Evolutionary conservation across 1,139 yeast genomes (phyloP).

Genomic region (Blastobotrys elegans): DNA sequence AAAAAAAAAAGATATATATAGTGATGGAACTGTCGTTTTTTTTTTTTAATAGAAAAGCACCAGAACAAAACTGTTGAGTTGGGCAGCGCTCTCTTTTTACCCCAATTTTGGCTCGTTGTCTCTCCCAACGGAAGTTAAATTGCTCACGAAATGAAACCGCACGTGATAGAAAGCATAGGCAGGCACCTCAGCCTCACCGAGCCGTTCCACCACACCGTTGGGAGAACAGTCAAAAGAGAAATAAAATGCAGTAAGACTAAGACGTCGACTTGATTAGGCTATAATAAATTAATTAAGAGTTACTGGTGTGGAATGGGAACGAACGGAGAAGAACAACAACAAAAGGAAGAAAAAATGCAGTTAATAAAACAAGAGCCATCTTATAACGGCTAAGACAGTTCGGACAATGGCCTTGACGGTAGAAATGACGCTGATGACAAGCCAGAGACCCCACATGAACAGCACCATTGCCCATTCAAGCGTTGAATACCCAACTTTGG

Average conservation of each 20-base stretch:
- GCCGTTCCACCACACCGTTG: no score
- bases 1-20: no score
- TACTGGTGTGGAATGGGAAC: no score
- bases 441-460: slow-evolving; percentile 65
- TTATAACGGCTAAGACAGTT: neutral
- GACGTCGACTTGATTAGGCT: no score
- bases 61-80: neutral
- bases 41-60: neutral
- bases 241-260: no score
- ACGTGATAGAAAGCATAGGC: no score
- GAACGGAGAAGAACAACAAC: neutral
- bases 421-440: slow-evolving; percentile 54
- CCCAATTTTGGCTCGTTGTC: neutral
- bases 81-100: neutral
- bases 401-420: slow-evolving; percentile 31
- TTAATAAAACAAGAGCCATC: neutral
- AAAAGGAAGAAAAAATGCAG: neutral
- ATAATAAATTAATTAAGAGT: no score
- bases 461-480: slow-evolving; percentile 57
- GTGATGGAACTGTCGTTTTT: no score
- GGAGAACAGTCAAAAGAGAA: no score
- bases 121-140: no score
- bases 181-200: no score
- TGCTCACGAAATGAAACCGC: no score
- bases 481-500: slow-evolving; percentile 28